A percentile compares a stretch with the other conserved stretches of the same genome.
Evolutionary conservation across 1,139 yeast species (phyloP).

Genomic region (Suhomyces kunorum): DNA sequence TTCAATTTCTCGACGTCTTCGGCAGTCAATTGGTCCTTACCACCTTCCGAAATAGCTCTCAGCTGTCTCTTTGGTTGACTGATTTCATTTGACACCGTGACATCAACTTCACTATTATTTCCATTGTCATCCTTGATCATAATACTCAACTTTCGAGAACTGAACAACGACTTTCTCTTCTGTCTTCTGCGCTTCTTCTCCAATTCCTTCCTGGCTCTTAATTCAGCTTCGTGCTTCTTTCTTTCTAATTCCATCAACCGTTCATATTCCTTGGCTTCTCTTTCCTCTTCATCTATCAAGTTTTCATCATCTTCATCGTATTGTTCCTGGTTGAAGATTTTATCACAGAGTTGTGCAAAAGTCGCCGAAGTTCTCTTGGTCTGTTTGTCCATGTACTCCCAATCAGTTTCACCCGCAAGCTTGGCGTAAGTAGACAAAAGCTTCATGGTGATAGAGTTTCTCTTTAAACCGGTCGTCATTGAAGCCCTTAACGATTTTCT

Average conservation of each 20-base stretch:
- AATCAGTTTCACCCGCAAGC: slow-evolving; percentile 63
- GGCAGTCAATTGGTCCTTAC: slow-evolving; percentile 35
- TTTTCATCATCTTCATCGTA: slow-evolving; percentile 60
- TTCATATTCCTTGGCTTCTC: slow-evolving; percentile 50
- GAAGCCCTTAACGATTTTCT: slow-evolving; percentile 46
- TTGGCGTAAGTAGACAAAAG: slow-evolving; percentile 71
- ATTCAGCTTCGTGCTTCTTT: slow-evolving; percentile 51
- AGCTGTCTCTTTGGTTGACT: slow-evolving; percentile 45
- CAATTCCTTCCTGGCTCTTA: slow-evolving; percentile 47
- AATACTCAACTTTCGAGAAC: slow-evolving; percentile 44
- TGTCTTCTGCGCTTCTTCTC: slow-evolving; percentile 48
- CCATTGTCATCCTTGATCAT: slow-evolving; percentile 31
- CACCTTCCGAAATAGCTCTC: slow-evolving; percentile 44
- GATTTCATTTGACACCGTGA: slow-evolving; percentile 24
- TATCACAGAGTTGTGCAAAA: slow-evolving; percentile 75
- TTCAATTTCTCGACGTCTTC: slow-evolving; percentile 47
- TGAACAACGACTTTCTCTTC: slow-evolving; percentile 45
- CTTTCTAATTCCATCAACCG: slow-evolving; percentile 52
- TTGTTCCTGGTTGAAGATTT: slow-evolving; percentile 61
- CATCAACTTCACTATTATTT: slow-evolving; percentile 38
- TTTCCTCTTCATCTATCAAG: slow-evolving; percentile 52
- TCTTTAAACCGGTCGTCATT: slow-evolving; percentile 51
- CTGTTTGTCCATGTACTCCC: slow-evolving; percentile 72
- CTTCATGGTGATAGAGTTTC: slow-evolving; percentile 71
- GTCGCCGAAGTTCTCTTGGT: slow-evolving; percentile 76